phyloP scores from a whole-genome alignment of 345 rosid genomes.

The Gossypioides kirkii region DNA sequence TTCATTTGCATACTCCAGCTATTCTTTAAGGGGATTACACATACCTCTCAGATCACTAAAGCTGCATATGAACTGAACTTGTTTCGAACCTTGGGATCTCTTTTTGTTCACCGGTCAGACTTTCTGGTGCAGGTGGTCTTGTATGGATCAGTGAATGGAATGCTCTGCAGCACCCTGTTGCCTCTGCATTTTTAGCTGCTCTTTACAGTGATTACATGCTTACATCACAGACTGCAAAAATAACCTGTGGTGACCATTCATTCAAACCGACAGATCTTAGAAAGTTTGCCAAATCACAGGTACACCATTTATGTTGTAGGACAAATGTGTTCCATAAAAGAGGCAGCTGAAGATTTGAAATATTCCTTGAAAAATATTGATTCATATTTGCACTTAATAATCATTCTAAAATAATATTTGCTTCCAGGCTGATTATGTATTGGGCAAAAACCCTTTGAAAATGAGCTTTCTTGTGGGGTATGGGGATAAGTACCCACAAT shows the following conservation, averaged over 20 bases:
- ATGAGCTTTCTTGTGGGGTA: conserved; percentile 92
- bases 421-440: conserved; percentile 86
- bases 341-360: background rate
- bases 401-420: background rate
- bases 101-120: background rate
- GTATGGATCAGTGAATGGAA: conserved; percentile 90
- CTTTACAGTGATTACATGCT: conserved; percentile 96
- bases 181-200: conserved; percentile 87
- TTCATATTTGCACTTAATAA: background rate
- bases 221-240: conserved; percentile 53
- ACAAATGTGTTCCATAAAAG: background rate
- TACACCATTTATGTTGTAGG: conserved; percentile 17
- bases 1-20: background rate
- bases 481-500: conserved; percentile 74
- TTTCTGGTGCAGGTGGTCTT: conserved; percentile 70
- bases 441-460: conserved; percentile 73
- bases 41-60: background rate
- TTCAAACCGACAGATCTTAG: conserved; percentile 81
- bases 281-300: conserved; percentile 88
- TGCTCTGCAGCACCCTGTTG: conserved; percentile 79
- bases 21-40: background rate
- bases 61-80: background rate
- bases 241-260: conserved; percentile 59
- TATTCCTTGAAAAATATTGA: background rate
- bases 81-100: background rate